A percentile compares a stretch with the other conserved stretches of the same genome.
These are phyloP conservation scores for Pachyrhizus erosus DNA, from an alignment of 306 rosid genomes.

Conservation along the genomic window DNA sequence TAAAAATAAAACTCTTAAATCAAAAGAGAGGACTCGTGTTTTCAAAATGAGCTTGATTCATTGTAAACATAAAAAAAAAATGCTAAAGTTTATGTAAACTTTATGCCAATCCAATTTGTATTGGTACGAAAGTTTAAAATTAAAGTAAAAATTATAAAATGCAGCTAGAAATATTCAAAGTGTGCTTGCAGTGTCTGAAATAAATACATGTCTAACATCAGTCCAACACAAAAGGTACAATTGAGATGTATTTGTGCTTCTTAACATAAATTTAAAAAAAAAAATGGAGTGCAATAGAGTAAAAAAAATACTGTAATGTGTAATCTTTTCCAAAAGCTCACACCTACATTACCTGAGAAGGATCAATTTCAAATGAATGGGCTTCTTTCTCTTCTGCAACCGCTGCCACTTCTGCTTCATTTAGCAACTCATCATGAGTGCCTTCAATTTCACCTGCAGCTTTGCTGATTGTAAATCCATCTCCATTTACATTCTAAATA, in stretches of 20 bases:
- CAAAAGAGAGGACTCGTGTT: no score
- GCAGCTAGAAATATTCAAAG: neutral
- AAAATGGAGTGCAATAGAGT: neutral
- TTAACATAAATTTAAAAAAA: neutral
- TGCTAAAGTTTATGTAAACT: no score
- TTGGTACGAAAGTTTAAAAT: no score
- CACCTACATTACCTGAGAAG: slow-evolving; percentile 68
- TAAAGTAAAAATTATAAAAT: neutral
- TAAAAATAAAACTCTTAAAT: neutral
- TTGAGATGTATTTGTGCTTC: neutral
- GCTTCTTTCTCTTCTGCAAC: slow-evolving; percentile 90
- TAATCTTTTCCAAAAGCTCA: slow-evolving; percentile 11
- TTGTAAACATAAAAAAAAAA: neutral
- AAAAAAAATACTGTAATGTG: neutral
- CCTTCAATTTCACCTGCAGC: slow-evolving; percentile 76
- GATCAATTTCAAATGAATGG: slow-evolving; percentile 87
- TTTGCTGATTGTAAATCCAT: slow-evolving; percentile 90
- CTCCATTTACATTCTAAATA: slow-evolving; percentile 67
- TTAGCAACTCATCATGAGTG: slow-evolving; percentile 74
- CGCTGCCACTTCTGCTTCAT: slow-evolving; percentile 90
- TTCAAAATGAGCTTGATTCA: neutral
- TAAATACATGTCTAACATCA: no score
- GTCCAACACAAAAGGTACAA: neutral
- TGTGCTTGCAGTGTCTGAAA: neutral
- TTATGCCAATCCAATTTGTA: no score